Evolutionary conservation across 345 rosid species (phyloP), one percentile per base, ranked within the genome.

Genomic region (Camelina laxa): DNA sequence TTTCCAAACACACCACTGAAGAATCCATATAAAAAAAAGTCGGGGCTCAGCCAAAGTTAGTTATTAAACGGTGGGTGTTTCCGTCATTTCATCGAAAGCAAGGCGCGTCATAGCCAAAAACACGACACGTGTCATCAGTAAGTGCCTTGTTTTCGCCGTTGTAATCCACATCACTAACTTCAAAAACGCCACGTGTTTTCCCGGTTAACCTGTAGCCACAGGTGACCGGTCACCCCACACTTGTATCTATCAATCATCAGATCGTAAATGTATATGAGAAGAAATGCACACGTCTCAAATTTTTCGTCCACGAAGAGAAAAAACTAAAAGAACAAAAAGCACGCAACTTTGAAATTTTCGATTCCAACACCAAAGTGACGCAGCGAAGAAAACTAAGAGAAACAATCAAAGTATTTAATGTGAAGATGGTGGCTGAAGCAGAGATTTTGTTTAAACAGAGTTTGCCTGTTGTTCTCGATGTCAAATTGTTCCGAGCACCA

Each of bases 381-480:
- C 35, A 31, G 8, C 24, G 24, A 22, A n/a, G 31, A 27, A 27
- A 7, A 33, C 5, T 1, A 6, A 31, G 35, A 31, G 35, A 6
- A 31, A 31, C 0, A 5, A 31, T 33, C 9, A 33, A 33, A 33
- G 7, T 36, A 20, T 42, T 42, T 42, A 7, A 42, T 42, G 48
- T 15, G 48, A 42, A 42, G 4, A 87, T 89, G 93, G 89, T 80
- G 36, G 89, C 89, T 67, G 96, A 85, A 81, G 83, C 86, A 60
- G 89, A 87, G 80, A 72, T 86, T 66, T 81, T 80, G 77, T 73
- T 82, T 58, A 85, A 80, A 70, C 86, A 83, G 80, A 85, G 84
- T 76, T 77, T 83, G 17, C 80, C 88, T 60, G 81, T 85, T 67
- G 82, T 75, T 70, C 64, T 85, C 72, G 91, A 86, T 61, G 87